Evolutionary conservation across 441 rosid genomes (phyloP).

Genomic region (Adansonia madagascariensis): DNA sequence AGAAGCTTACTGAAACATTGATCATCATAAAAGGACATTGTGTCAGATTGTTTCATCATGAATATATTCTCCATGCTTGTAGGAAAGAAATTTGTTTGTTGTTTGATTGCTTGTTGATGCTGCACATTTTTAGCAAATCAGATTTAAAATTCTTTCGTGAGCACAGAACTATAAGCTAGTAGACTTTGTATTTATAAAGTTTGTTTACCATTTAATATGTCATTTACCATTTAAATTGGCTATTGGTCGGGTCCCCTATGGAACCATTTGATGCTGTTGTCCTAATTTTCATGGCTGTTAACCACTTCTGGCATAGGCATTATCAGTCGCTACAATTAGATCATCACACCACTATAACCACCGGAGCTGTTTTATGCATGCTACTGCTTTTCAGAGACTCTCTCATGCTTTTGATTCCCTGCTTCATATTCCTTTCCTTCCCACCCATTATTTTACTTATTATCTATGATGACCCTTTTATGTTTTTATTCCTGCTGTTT

Average conservation of each 20-base stretch:
- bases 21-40: neutral
- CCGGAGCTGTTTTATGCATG: constrained; percentile 3
- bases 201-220: constrained; percentile 1
- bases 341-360: neutral
- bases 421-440: constrained; percentile 1
- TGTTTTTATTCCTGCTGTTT: constrained; percentile 27
- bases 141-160: constrained; percentile 8
- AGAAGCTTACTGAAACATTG: constrained; percentile 11
- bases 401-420: neutral
- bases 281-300: neutral
- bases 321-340: constrained; percentile 2
- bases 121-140: constrained; percentile 4
- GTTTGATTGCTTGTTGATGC: neutral
- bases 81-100: constrained; percentile 9
- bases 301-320: neutral
- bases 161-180: neutral
- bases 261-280: neutral
- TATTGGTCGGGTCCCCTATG: neutral
- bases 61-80: constrained; percentile 2
- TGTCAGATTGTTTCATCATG: neutral
- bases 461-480: constrained; percentile 23
- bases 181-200: neutral
- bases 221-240: constrained; percentile 12
- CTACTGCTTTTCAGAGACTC: constrained; percentile 10
- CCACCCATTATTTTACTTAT: neutral